A percentile compares a stretch with the other conserved stretches of the same genome.
Evolutionary conservation across 495 filamentous ascomycete genomes (phyloP).

Genomic region (Lindgomyces ingoldianus): DNA sequence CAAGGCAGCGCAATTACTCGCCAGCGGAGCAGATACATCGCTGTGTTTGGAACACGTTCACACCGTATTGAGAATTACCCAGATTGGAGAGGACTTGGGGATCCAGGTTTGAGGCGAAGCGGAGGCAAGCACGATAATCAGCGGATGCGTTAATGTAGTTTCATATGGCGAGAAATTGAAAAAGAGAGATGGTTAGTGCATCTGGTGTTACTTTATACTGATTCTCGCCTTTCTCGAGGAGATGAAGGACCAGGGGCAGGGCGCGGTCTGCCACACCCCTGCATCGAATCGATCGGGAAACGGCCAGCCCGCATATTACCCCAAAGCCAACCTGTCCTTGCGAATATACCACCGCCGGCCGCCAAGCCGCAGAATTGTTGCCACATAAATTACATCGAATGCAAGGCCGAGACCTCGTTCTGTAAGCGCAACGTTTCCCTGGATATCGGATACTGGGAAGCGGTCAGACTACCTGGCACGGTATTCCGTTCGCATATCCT

Average conservation of each 20-base stretch:
- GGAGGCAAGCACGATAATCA: not conserved
- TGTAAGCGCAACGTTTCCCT: conserved; percentile 31
- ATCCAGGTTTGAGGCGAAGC: conserved; percentile 25
- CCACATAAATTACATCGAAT: conserved; percentile 32
- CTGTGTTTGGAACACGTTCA: conserved; percentile 75
- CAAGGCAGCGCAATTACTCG: conserved; percentile 55
- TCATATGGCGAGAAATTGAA: conserved; percentile 35
- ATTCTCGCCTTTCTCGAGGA: conserved; percentile 2
- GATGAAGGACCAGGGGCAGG: conserved; percentile 2
- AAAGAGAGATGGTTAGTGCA: conserved; percentile 18
- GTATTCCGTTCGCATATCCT: not conserved
- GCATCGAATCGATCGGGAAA: conserved; percentile 17
- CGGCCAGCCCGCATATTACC: conserved; percentile 24
- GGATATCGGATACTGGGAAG: conserved; percentile 19
- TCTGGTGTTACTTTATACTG: conserved; percentile 31
- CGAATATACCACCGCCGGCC: conserved; percentile 20
- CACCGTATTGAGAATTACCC: conserved; percentile 36
- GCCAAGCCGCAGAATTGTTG: conserved; percentile 7
- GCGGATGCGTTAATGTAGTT: conserved; percentile 32
- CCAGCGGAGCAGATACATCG: conserved; percentile 62
- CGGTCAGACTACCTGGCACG: not conserved
- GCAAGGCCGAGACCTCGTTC: conserved; percentile 33
- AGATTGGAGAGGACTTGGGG: conserved; percentile 24
- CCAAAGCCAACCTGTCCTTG: conserved; percentile 10
- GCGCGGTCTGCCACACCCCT: conserved; percentile 26